phyloP scores from a whole-genome alignment of 768 basidiomycete species.

The Agrocybe chaxingu region DNA sequence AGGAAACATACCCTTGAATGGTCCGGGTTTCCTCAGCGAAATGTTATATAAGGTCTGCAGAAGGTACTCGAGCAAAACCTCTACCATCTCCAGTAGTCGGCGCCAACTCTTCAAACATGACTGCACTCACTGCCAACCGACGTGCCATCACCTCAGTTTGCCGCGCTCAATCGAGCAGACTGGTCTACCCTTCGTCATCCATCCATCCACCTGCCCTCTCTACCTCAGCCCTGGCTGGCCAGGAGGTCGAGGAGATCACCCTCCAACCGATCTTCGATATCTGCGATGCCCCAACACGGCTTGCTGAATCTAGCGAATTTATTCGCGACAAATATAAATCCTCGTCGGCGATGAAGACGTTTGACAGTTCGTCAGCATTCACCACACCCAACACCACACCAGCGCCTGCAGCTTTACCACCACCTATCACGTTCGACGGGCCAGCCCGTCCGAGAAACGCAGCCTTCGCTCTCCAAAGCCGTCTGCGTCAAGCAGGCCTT shows the following conservation, averaged over 20 bases:
- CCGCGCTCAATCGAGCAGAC: constrained; percentile 12
- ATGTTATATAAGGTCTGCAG: constrained; percentile 1
- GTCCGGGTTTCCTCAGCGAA: neutral
- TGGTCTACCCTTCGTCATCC: constrained; percentile 21
- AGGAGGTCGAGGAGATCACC: constrained; percentile 21
- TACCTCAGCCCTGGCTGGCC: constrained; percentile 11
- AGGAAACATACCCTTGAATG: neutral
- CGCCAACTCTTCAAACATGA: constrained; percentile 1
- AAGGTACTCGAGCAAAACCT: neutral
- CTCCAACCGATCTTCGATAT: constrained; percentile 44
- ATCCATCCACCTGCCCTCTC: constrained; percentile 19
- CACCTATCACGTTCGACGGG: constrained; percentile 46
- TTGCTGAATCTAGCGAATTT: constrained; percentile 30
- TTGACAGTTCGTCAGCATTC: constrained; percentile 5
- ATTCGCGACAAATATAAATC: constrained; percentile 17
- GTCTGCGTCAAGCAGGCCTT: constrained; percentile 17
- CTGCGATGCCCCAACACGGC: constrained; percentile 43
- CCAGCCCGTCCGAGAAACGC: constrained; percentile 36
- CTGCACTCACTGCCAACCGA: constrained; percentile 8
- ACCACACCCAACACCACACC: constrained; percentile 15
- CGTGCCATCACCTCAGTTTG: constrained; percentile 17
- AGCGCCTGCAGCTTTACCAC: constrained; percentile 33
- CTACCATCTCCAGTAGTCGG: neutral
- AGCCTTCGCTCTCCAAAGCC: constrained; percentile 19
- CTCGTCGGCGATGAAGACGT: neutral